Conservation (phyloP, 164 flowering plant species). For the Vitis amurensis region DNA sequence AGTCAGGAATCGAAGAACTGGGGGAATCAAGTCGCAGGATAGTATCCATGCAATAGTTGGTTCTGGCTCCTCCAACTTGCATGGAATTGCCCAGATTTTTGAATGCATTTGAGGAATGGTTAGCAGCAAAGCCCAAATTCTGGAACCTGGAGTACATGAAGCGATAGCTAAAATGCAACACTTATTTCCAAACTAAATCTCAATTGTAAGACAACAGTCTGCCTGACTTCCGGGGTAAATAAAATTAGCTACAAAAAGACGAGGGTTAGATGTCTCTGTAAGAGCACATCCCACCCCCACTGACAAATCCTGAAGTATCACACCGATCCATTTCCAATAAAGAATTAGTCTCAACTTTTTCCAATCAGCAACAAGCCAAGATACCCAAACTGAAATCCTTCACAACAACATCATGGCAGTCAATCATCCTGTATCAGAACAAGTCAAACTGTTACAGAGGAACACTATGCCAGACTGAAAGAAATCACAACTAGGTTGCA, state of each 20-base stretch:
- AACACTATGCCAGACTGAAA: not conserved
- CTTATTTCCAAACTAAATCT: conserved; percentile 27
- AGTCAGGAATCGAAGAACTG: conserved; percentile 30
- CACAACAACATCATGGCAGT: conserved; percentile 6
- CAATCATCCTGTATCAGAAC: conserved; percentile 36
- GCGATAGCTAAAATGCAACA: conserved; percentile 12
- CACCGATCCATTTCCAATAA: conserved; percentile 70
- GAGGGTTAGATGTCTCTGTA: conserved; percentile 39
- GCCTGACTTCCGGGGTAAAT: conserved; percentile 59
- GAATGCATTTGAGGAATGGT: conserved; percentile 49
- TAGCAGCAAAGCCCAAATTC: conserved; percentile 44
- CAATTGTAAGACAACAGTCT: conserved; percentile 35
- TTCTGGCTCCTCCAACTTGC: conserved; percentile 37
- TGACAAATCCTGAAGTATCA: conserved; percentile 98
- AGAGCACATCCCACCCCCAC: conserved; percentile 69
- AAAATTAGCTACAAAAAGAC: conserved; percentile 27
- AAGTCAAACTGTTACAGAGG: conserved; percentile 4
- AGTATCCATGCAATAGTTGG: conserved; percentile 47
- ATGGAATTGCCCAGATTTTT: conserved; percentile 41
- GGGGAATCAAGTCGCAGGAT: conserved; percentile 59
- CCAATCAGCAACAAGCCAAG: conserved; percentile 22
- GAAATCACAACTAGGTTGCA: not conserved
- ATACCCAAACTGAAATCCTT: conserved; percentile 9
- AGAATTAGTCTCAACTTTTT: conserved; percentile 10
- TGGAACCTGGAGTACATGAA: conserved; percentile 58